These are phyloP conservation scores for Glebionis coronaria DNA, from an alignment of 129 eudicot species.

Conservation along the genomic window DNA sequence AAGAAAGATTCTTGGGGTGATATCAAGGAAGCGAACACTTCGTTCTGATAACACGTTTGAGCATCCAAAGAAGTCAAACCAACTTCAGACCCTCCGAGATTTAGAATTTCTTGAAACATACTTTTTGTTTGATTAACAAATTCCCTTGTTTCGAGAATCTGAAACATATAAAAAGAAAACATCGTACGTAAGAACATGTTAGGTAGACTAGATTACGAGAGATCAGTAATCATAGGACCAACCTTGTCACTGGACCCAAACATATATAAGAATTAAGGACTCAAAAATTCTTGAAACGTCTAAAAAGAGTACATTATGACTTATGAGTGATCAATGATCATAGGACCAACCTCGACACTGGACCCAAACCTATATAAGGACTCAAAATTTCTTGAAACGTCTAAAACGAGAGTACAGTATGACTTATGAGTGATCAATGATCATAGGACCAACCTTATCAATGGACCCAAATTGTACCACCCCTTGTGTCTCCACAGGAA, in stretches of 20 bases:
- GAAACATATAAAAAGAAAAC: conserved; percentile 22
- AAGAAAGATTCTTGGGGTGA: conserved; percentile 36
- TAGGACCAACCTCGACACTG: conserved; percentile 49
- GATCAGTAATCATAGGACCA: background rate
- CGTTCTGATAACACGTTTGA: conserved; percentile 23
- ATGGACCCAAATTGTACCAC: conserved; percentile 84
- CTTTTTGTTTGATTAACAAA: conserved; percentile 57
- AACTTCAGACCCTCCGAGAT: conserved; percentile 24
- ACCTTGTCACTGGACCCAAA: no score
- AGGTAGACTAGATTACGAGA: background rate
- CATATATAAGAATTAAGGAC: no score
- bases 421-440: conserved; percentile 9
- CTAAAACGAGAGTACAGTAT: conserved; percentile 1
- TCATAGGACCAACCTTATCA: conserved; percentile 48
- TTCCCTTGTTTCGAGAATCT: conserved; percentile 55
- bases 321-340: conserved; percentile 12
- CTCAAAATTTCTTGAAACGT: conserved; percentile 27
- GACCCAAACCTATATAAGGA: no score
- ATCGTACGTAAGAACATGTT: background rate
- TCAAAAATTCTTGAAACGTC: conserved; percentile 23
- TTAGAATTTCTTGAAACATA: conserved; percentile 40
- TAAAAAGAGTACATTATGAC: conserved; percentile 8
- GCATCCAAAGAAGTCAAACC: conserved; percentile 28
- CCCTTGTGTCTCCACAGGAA: conserved; percentile 69
- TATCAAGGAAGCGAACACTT: conserved; percentile 32